Base-by-base conservation (phyloP, 1,284 basidiomycete species). In the Puccinia triticina region DNA sequence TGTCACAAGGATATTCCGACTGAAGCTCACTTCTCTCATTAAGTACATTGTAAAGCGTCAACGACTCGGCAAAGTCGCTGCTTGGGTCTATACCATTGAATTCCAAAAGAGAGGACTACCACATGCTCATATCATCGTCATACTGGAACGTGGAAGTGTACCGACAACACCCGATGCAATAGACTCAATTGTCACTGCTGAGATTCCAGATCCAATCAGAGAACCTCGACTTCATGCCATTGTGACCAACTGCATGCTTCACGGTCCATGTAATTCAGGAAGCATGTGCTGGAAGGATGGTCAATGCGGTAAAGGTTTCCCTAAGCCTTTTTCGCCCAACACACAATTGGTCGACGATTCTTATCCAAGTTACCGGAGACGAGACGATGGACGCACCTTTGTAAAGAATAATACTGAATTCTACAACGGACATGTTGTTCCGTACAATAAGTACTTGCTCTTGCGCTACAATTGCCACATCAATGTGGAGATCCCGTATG, bases 381-480 rank as follows among this genome's bases (percentile, higher is more conserved):
- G 29, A 14, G 50, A 59, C 26, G 32, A 77, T 34, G 73, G 67
- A 16, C 34, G 73, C n/a, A 10, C 29, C 29, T 16, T 26, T 16
- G n/a, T 59, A 12, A 76, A 59, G 37, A 77, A 50, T 71, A 55
- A 79, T 18, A 0, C 18, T 1, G 7, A 26, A 23, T 59, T 29
- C 40, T 2, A 26, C 10, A 89, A 89, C 74, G 69, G 85, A 0
- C 86, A 85, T 85, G 86, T 90, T 59, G 88, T 90, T 7, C 88
- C 89, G 0, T 88, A 88, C 82, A 85, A 82, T 72, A 88, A 88
- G 1, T 87, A 84, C 64, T 84, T 89, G 0, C 83, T 83, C 2
- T 82, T 84, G 1, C 83, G 85, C 18, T 89, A 87, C 61, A 61
- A 88, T 29, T 90, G 89, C 80, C 90, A 91, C 83, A 89, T 90